A percentile compares a stretch with the other conserved stretches of the same genome.
phyloP scores from a whole-genome alignment of 148 eudicot species.

The Spergularia marina region DNA sequence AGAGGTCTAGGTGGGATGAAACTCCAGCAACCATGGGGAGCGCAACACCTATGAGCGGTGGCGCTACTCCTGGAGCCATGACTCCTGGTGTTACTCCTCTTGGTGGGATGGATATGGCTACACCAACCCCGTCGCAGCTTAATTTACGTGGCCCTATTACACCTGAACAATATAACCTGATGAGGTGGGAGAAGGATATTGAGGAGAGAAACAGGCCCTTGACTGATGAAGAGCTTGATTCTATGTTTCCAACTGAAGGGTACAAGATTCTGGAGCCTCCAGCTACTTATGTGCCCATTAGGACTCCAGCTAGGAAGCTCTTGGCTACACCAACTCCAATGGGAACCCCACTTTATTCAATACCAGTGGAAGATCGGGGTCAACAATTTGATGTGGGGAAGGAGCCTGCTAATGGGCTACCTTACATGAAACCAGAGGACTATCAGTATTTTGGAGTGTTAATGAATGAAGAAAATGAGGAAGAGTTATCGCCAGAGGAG shows the following conservation, averaged over 20 bases:
- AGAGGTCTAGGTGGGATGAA: slow-evolving; percentile 97
- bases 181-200: slow-evolving; percentile 96
- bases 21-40: slow-evolving; percentile 96
- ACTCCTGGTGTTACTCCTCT: slow-evolving; percentile 93
- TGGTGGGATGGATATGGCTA: slow-evolving; percentile 77
- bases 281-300: slow-evolving; percentile 76
- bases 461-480: slow-evolving; percentile 83
- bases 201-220: slow-evolving; percentile 91
- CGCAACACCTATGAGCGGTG: slow-evolving; percentile 78
- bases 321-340: slow-evolving; percentile 95
- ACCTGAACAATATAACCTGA: slow-evolving; percentile 82
- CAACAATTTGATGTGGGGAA: slow-evolving; percentile 89
- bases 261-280: slow-evolving; percentile 91
- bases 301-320: slow-evolving; percentile 97
- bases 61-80: slow-evolving; percentile 76
- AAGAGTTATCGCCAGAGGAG: slow-evolving; percentile 80
- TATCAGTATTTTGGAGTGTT: slow-evolving; percentile 71
- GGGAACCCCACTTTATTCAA: slow-evolving; percentile 70
- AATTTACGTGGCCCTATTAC: slow-evolving; percentile 72
- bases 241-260: slow-evolving; percentile 88
- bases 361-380: slow-evolving; percentile 84
- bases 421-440: slow-evolving; percentile 89
- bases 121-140: slow-evolving; percentile 77
- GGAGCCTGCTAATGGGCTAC: slow-evolving; percentile 83
- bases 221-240: slow-evolving; percentile 93